phyloP scores from a whole-genome alignment of 371 early-diverging fungal genomes.

The Pancytospora philotis region DNA sequence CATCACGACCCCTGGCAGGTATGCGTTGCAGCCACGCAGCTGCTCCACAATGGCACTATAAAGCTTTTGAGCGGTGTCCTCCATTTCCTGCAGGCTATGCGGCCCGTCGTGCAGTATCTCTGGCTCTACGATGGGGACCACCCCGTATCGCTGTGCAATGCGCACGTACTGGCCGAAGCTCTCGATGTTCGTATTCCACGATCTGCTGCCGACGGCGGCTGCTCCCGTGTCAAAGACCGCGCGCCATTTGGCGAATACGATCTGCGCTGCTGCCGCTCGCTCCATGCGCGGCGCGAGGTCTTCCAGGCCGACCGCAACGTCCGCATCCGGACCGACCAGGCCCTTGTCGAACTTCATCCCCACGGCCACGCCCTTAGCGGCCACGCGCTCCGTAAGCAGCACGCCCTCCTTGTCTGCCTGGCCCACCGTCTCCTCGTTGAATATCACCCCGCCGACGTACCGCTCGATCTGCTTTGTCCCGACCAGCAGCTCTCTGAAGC shows the following conservation, averaged over 20 bases:
- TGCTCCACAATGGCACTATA: constrained; percentile 62
- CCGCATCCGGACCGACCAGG: constrained; percentile 60
- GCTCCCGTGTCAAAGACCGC: constrained; percentile 62
- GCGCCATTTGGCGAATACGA: constrained; percentile 66
- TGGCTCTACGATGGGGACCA: constrained; percentile 67
- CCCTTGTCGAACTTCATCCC: constrained; percentile 67
- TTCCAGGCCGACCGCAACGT: constrained; percentile 64
- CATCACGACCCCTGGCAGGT: constrained; percentile 63
- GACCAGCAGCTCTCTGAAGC: constrained; percentile 64
- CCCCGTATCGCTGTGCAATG: constrained; percentile 63
- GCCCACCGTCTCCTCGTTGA: constrained; percentile 64
- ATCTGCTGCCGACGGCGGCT: constrained; percentile 59
- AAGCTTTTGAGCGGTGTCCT: constrained; percentile 60
- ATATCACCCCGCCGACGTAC: constrained; percentile 64
- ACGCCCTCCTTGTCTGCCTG: constrained; percentile 61
- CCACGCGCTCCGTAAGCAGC: constrained; percentile 60
- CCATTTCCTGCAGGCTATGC: constrained; percentile 61
- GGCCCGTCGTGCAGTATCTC: constrained; percentile 65
- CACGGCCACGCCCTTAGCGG: constrained; percentile 60
- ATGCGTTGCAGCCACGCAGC: constrained; percentile 61
- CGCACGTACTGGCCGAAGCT: constrained; percentile 64
- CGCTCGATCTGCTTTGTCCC: constrained; percentile 61
- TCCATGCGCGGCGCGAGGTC: constrained; percentile 62
- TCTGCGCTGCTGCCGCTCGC: constrained; percentile 61
- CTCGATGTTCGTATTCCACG: constrained; percentile 63